These are phyloP conservation scores for Tritrichomonas musculus DNA, from an alignment of 208 protist genomes.

Conservation along the genomic window DNA sequence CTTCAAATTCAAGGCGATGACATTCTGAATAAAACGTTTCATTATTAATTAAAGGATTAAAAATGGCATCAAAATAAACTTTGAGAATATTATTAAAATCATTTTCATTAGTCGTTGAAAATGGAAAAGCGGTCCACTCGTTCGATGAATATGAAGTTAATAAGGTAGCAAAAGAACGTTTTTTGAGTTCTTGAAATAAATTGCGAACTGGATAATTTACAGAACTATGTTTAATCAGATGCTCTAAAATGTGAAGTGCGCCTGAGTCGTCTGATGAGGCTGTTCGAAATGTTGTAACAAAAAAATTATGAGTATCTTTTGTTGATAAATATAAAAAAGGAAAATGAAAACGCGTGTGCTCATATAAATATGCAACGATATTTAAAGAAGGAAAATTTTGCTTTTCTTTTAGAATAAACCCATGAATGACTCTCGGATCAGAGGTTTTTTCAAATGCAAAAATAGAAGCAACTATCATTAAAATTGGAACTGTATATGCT, in stretches of 20 bases:
- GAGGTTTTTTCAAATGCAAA: neutral
- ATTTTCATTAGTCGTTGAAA: conserved; percentile 41
- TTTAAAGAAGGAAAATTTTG: neutral
- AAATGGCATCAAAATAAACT: conserved; percentile 54
- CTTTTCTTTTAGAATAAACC: neutral
- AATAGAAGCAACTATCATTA: neutral
- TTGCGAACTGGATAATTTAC: conserved; percentile 47
- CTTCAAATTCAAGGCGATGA: conserved; percentile 7
- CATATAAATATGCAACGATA: neutral
- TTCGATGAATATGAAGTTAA: conserved; percentile 52
- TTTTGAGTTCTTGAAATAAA: conserved; percentile 48
- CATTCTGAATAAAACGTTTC: conserved; percentile 46
- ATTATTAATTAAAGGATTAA: conserved; percentile 45
- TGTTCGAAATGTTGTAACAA: conserved; percentile 46
- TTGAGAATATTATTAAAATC: conserved; percentile 54
- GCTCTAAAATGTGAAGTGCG: conserved; percentile 52
- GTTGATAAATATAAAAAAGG: neutral
- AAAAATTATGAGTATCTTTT: conserved; percentile 42
- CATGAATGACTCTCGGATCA: neutral
- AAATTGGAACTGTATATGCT: neutral
- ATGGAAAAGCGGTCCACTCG: conserved; percentile 50
- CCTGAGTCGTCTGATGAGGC: conserved; percentile 43
- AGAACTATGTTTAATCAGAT: conserved; percentile 48
- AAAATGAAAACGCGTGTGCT: neutral
- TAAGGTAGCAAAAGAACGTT: conserved; percentile 52